These are phyloP conservation scores for Starmerella floricola DNA, from an alignment of 805 yeast species.

Conservation along the genomic window DNA sequence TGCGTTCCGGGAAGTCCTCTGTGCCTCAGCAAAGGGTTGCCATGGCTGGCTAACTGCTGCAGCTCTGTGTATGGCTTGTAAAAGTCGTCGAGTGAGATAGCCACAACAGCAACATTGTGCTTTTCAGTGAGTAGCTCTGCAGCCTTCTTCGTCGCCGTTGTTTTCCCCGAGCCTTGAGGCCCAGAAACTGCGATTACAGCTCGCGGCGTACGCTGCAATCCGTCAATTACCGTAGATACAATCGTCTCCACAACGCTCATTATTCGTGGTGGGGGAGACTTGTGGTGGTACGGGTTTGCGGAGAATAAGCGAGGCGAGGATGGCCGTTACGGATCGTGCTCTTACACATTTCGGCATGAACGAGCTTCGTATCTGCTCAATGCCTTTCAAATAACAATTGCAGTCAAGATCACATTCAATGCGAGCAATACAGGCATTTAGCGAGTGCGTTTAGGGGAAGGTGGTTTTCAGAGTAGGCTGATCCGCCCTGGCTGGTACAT, in stretches of 20 bases:
- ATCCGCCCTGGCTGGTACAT: no score
- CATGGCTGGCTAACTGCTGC: constrained; percentile 31
- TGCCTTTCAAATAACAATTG: no score
- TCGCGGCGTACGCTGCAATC: not conserved
- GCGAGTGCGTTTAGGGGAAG: no score
- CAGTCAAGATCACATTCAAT: no score
- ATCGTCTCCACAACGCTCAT: constrained; percentile 6
- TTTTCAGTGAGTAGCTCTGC: constrained; percentile 22
- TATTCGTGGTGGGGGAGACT: not conserved
- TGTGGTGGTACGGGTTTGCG: no score
- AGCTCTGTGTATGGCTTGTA: constrained; percentile 62
- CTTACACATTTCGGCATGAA: no score
- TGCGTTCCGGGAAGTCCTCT: constrained; percentile 94
- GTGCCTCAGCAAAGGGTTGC: constrained; percentile 52
- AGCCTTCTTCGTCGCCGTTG: constrained; percentile 25
- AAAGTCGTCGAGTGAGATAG: constrained; percentile 73
- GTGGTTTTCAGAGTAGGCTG: no score
- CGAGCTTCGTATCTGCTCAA: no score
- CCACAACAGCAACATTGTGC: constrained; percentile 31
- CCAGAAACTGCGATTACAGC: constrained; percentile 25
- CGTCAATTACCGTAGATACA: not conserved
- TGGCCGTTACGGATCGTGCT: no score
- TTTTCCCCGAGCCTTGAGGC: constrained; percentile 32
- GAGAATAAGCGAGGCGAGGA: no score
- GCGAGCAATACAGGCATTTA: no score